Percentiles rank a stretch among this genome's conserved stretches.
Evolutionary conservation across 2,329 filamentous ascomycete species (phyloP).

Genomic region (Monosporascus sp.): DNA sequence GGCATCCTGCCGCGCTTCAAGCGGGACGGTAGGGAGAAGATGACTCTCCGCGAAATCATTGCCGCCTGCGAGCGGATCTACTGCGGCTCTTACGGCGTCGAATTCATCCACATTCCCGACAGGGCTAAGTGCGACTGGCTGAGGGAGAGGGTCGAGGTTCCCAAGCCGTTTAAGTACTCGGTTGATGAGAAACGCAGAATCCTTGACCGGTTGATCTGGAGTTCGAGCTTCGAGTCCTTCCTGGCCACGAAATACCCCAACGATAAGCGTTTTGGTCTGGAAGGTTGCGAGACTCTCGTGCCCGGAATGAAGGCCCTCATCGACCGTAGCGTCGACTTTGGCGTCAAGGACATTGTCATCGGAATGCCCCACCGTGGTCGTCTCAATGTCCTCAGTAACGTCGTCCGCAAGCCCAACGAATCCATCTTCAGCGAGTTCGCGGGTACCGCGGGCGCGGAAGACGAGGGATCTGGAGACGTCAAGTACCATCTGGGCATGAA

Average conservation of each 20-base stretch:
- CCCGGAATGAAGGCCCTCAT: constrained; percentile 99
- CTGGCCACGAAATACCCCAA: constrained; percentile 97
- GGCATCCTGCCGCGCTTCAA: constrained; percentile 94
- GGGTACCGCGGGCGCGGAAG: constrained; percentile 77
- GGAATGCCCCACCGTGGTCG: constrained; percentile 99
- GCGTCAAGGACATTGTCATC: constrained; percentile 98
- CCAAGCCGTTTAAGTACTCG: constrained; percentile 92
- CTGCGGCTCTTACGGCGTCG: constrained; percentile 93
- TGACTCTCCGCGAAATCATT: constrained; percentile 94
- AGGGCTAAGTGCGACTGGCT: constrained; percentile 98
- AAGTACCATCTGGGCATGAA: constrained; percentile 99
- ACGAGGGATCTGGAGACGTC: constrained; percentile 96
- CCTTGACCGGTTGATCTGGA: constrained; percentile 96
- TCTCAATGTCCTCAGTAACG: constrained; percentile 96
- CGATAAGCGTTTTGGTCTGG: constrained; percentile 97
- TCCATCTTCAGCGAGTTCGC: constrained; percentile 99
- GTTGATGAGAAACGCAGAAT: constrained; percentile 98
- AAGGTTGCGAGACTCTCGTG: constrained; percentile 94
- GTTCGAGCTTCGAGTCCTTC: constrained; percentile 94
- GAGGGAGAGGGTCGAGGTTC: constrained; percentile 88
- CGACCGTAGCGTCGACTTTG: constrained; percentile 95
- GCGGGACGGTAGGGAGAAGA: constrained; percentile 82
- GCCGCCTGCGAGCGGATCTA: constrained; percentile 91
- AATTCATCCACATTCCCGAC: constrained; percentile 99
- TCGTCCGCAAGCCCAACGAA: constrained; percentile 98